Percentiles rank a stretch among this genome's conserved stretches.
Evolutionary conservation across 2,329 filamentous ascomycete genomes (phyloP).

Genomic region (Parastagonospora nodorum): DNA sequence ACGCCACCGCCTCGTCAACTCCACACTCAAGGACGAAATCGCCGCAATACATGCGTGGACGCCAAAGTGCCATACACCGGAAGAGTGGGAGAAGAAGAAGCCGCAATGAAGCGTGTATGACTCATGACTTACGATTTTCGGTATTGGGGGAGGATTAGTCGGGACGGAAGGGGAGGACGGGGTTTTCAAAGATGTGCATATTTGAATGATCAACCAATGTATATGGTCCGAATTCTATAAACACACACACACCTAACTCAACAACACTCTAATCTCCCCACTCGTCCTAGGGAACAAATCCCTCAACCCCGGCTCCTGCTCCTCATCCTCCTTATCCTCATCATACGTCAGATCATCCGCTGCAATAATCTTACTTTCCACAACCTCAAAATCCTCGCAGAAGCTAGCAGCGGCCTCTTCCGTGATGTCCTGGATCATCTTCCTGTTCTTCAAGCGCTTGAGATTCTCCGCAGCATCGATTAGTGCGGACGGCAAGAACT

Average conservation of each 20-base stretch:
- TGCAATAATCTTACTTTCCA: conserved; percentile 65
- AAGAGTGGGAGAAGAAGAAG: conserved; percentile 79
- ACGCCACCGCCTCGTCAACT: conserved; percentile 85
- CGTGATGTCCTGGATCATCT: conserved; percentile 74
- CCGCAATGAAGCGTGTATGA: conserved; percentile 25
- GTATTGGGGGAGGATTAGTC: not conserved
- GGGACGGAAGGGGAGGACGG: not conserved
- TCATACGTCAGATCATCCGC: conserved; percentile 58
- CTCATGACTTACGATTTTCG: not conserved
- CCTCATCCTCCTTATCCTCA: conserved; percentile 44
- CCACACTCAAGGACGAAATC: conserved; percentile 82
- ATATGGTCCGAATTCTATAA: not conserved
- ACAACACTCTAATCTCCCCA: conserved; percentile 66
- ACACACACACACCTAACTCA: conserved; percentile 56
- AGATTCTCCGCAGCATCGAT: conserved; percentile 90
- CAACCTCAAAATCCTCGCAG: conserved; percentile 78
- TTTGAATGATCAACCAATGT: not conserved
- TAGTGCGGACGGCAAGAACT: conserved; percentile 88
- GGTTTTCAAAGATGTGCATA: not conserved
- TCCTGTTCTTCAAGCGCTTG: conserved; percentile 72
- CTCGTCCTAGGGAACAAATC: conserved; percentile 67
- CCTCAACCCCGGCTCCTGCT: conserved; percentile 52
- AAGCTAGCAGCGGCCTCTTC: conserved; percentile 84
- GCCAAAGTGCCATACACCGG: conserved; percentile 88
- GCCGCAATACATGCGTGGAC: conserved; percentile 93